Percentiles rank a stretch among this genome's conserved stretches.
These are phyloP conservation scores for Boletus coccyginus DNA, from an alignment of 768 basidiomycete genomes.

Conservation along the genomic window DNA sequence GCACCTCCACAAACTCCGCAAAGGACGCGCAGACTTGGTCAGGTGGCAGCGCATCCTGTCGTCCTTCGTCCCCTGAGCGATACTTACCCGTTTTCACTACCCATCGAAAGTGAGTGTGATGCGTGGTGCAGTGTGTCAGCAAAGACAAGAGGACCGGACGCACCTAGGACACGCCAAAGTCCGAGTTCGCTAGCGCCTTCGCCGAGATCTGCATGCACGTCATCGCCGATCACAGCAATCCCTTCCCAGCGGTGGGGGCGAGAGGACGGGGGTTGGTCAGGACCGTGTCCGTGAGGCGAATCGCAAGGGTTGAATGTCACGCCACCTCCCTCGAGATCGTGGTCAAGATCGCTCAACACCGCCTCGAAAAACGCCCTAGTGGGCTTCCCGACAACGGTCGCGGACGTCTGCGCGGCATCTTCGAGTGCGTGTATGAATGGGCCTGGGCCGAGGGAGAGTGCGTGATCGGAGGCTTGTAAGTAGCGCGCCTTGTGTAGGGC, in stretches of 20 bases:
- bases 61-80: constrained; percentile 53
- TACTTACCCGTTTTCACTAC: constrained; percentile 71
- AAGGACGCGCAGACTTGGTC: constrained; percentile 56
- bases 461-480: constrained; percentile 43
- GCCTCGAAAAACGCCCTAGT: constrained; percentile 55
- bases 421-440: constrained; percentile 69
- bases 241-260: constrained; percentile 1
- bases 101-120: neutral
- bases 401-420: constrained; percentile 44
- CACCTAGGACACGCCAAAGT: constrained; percentile 62
- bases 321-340: constrained; percentile 4
- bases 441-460: constrained; percentile 64
- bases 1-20: constrained; percentile 49
- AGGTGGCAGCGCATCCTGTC: constrained; percentile 38
- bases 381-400: constrained; percentile 68
- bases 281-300: neutral
- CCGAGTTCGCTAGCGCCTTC: constrained; percentile 58
- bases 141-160: constrained; percentile 10
- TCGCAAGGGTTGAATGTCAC: neutral
- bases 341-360: constrained; percentile 45
- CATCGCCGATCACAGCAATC: constrained; percentile 62
- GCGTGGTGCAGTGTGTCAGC: no score
- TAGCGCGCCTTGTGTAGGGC: constrained; percentile 60
- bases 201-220: constrained; percentile 61
- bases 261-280: no score